A percentile compares a stretch with the other conserved stretches of the same genome.
Evolutionary conservation across 2,329 filamentous ascomycete species (phyloP).

Genomic region (Didymella pinodella): DNA sequence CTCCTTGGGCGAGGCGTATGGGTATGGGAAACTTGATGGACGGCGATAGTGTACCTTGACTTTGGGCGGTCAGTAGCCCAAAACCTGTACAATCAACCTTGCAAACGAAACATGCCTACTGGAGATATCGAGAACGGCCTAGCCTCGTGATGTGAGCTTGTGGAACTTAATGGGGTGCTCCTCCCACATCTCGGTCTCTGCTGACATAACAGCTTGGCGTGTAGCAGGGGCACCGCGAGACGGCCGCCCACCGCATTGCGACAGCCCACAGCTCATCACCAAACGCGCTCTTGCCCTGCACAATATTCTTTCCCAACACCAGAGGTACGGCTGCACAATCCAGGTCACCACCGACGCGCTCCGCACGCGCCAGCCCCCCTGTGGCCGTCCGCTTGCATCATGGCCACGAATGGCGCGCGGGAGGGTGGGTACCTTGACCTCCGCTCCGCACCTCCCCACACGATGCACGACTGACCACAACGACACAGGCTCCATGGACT

Average conservation of each 20-base stretch:
- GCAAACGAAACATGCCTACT: background rate
- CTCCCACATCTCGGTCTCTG: background rate
- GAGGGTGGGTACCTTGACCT: constrained; percentile 41
- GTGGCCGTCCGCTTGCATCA: constrained; percentile 21
- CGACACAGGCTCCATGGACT: constrained; percentile 35
- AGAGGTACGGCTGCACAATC: background rate
- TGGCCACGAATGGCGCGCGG: constrained; percentile 50
- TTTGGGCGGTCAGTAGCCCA: background rate
- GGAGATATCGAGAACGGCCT: background rate
- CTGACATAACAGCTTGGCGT: constrained; percentile 20
- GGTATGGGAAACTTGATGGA: background rate
- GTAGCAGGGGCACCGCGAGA: constrained; percentile 14
- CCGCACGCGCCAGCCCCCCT: constrained; percentile 46
- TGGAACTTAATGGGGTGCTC: background rate
- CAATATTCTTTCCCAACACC: constrained; percentile 10
- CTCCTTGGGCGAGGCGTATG: background rate
- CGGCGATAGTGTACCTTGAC: background rate
- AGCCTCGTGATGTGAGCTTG: no score
- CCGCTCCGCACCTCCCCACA: constrained; percentile 24
- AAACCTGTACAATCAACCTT: background rate
- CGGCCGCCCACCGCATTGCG: constrained; percentile 15
- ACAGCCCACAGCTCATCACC: constrained; percentile 32
- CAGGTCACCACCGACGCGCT: constrained; percentile 30
- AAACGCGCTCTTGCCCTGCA: constrained; percentile 15
- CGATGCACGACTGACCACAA: constrained; percentile 31